Evolutionary conservation across 1,139 yeast species (phyloP).

Genomic region (Yamadazyma diddensiae): DNA sequence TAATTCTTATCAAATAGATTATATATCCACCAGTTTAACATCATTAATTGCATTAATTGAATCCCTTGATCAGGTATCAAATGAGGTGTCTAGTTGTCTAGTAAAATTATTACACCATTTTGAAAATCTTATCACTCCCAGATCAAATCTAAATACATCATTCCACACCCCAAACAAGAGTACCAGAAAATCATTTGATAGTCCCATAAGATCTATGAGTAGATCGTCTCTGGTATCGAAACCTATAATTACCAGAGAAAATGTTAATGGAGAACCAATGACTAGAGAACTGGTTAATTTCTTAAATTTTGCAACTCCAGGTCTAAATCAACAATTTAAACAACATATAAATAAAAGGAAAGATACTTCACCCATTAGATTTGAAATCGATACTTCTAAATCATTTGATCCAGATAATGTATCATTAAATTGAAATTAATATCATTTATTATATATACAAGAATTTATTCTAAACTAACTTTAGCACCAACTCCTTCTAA

Average conservation of each 20-base stretch:
- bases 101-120: background rate
- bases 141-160: no score
- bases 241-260: constrained; percentile 12
- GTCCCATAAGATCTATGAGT: constrained; percentile 4
- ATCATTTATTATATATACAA: constrained; percentile 14
- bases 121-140: background rate
- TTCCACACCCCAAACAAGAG: background rate
- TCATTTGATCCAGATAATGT: constrained; percentile 1
- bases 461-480: constrained; percentile 70
- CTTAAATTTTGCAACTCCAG: constrained; percentile 10
- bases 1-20: constrained; percentile 12
- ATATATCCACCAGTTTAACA: constrained; percentile 9
- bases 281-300: constrained; percentile 7
- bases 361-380: constrained; percentile 1
- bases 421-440: constrained; percentile 2
- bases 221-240: constrained; percentile 10
- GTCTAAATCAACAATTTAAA: constrained; percentile 7
- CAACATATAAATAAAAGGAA: constrained; percentile 4
- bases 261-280: constrained; percentile 10
- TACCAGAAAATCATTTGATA: background rate
- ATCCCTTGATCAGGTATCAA: constrained; percentile 3
- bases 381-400: constrained; percentile 1
- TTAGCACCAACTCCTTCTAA: constrained; percentile 96
- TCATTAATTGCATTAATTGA: constrained; percentile 7
- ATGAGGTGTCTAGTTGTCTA: background rate